Percentiles rank a stretch among this genome's conserved stretches.
phyloP scores from a whole-genome alignment of 371 early-diverging fungal species.

The Apophysomyces sp. region DNA sequence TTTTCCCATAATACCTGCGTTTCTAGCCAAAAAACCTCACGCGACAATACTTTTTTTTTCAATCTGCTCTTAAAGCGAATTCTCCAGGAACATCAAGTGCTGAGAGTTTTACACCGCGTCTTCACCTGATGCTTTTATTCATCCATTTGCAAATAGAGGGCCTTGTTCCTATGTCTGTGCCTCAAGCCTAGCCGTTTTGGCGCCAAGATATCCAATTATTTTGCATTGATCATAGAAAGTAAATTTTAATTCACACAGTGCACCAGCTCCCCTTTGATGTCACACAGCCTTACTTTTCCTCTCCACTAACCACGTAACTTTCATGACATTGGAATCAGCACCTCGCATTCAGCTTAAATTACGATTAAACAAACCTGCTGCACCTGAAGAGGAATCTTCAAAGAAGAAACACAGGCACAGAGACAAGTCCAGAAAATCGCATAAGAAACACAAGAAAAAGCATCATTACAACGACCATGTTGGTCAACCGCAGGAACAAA shows the following conservation, averaged over 20 bases:
- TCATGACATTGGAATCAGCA: background rate
- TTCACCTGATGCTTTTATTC: too few relatives aligned
- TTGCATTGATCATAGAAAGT: background rate
- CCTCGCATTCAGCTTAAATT: slow-evolving; percentile 37
- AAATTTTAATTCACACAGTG: background rate
- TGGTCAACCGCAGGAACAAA: slow-evolving; percentile 3
- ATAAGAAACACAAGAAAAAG: slow-evolving; percentile 38
- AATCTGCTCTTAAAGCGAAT: too few relatives aligned
- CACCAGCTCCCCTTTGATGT: background rate
- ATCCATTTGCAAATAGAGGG: too few relatives aligned
- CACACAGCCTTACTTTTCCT: slow-evolving; percentile 1
- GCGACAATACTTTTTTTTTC: too few relatives aligned
- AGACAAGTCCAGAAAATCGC: slow-evolving; percentile 20
- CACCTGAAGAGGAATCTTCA: slow-evolving; percentile 10
- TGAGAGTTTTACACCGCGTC: too few relatives aligned
- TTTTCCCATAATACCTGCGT: too few relatives aligned
- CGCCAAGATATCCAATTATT: too few relatives aligned
- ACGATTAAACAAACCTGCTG: slow-evolving; percentile 24
- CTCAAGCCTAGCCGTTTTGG: too few relatives aligned
- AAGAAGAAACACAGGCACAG: slow-evolving; percentile 40
- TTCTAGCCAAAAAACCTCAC: too few relatives aligned
- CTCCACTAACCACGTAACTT: background rate
- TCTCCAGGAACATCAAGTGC: too few relatives aligned
- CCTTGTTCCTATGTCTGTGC: too few relatives aligned
- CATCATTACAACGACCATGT: slow-evolving; percentile 12